Evolutionary conservation across 805 yeast species (phyloP).

Genomic region (Saccharomycopsis babjevae): DNA sequence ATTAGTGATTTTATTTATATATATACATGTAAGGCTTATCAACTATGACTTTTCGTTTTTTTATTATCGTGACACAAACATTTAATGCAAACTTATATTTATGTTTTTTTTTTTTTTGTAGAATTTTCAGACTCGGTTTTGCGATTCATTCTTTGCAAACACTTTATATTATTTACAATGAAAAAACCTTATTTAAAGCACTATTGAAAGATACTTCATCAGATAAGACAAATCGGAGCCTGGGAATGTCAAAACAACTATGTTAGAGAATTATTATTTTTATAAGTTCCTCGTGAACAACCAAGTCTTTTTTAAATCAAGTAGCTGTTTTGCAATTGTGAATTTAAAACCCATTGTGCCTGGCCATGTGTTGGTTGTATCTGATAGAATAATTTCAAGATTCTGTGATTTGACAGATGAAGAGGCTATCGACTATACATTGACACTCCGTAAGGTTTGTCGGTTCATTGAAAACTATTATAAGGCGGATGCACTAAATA

Average conservation of each 20-base stretch:
- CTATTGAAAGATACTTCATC: no score
- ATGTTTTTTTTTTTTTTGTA: neutral
- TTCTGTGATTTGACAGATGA: slow-evolving; percentile 60
- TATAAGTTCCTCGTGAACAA: slow-evolving; percentile 44
- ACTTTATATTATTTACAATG: no score
- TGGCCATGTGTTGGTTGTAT: slow-evolving; percentile 84
- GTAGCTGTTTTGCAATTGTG: slow-evolving; percentile 72
- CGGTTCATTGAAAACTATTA: slow-evolving; percentile 54
- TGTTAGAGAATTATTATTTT: slow-evolving; percentile 27
- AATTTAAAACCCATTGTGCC: slow-evolving; percentile 88
- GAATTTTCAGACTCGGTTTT: neutral
- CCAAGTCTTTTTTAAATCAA: slow-evolving; percentile 50
- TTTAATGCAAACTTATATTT: neutral
- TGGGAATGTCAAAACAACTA: neutral
- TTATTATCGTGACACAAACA: neutral
- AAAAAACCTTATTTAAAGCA: no score
- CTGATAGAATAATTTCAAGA: slow-evolving; percentile 56
- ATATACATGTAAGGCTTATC: no score
- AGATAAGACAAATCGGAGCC: no score
- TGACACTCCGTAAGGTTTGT: slow-evolving; percentile 61
- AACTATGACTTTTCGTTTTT: neutral
- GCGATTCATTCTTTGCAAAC: neutral
- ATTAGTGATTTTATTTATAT: no score
- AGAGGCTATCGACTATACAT: slow-evolving; percentile 71
- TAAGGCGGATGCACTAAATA: slow-evolving; percentile 74